Conservation (phyloP, 148 eudicot genomes). For the Rhododendron ferrugineum region DNA sequence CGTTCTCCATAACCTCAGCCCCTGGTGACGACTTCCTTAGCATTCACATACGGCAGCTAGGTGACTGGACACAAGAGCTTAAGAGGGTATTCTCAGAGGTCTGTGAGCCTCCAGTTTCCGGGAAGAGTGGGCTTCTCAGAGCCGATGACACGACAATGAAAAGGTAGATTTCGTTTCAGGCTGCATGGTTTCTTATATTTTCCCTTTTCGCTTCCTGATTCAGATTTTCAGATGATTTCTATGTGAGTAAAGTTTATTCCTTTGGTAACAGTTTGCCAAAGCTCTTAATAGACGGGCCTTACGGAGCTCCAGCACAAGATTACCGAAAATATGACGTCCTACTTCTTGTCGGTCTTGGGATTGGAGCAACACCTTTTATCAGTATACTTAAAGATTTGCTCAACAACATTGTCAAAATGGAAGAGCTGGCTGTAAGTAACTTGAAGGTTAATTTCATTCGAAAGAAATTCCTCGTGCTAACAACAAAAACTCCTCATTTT, state of each 20-base stretch:
- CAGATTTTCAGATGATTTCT: background rate
- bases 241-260: constrained; percentile 8
- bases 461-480: background rate
- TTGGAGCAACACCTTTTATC: constrained; percentile 96
- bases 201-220: background rate
- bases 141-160: constrained; percentile 65
- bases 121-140: constrained; percentile 85
- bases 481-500: background rate
- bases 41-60: constrained; percentile 77
- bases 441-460: background rate
- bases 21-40: constrained; percentile 88
- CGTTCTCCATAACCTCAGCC: constrained; percentile 98
- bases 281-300: constrained; percentile 90
- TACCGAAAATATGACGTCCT: constrained; percentile 86
- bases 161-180: constrained; percentile 31
- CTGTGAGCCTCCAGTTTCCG: constrained; percentile 59
- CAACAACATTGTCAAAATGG: constrained; percentile 75
- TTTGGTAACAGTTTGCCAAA: constrained; percentile 62
- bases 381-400: constrained; percentile 92
- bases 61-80: constrained; percentile 91
- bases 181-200: background rate
- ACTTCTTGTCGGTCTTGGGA: constrained; percentile 87
- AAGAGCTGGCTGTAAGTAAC: constrained; percentile 69
- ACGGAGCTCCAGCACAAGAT: constrained; percentile 98
- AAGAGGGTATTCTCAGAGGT: constrained; percentile 57